These are phyloP conservation scores for Trypanosoma scelopori DNA, from an alignment of 208 protist genomes.

Conservation along the genomic window DNA sequence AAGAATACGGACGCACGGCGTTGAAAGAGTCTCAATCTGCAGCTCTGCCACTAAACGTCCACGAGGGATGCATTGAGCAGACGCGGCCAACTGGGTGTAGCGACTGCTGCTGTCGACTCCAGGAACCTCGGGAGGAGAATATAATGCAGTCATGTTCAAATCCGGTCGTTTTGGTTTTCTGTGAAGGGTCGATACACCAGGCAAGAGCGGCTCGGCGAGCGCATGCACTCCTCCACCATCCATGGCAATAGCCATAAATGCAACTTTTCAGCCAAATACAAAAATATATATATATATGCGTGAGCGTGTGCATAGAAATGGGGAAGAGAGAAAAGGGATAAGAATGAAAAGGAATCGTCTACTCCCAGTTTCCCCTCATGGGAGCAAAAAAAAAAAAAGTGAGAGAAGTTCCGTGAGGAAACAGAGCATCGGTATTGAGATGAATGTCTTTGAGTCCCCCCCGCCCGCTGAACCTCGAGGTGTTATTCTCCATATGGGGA, in stretches of 20 bases:
- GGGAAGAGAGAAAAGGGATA: conserved; percentile 17
- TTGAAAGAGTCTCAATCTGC: conserved; percentile 77
- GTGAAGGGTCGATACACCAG: not conserved
- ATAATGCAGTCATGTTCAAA: not conserved
- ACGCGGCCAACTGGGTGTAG: no score
- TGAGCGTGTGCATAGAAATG: conserved; percentile 1
- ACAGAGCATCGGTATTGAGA: no score
- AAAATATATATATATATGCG: not conserved
- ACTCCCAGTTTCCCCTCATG: no score
- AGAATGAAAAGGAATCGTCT: conserved; percentile 9
- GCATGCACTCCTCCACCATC: not conserved
- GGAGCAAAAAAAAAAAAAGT: no score
- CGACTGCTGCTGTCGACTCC: not conserved
- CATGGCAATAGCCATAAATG: not conserved
- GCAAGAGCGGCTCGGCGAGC: conserved; percentile 12
- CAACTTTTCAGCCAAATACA: not conserved
- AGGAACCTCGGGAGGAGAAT: not conserved
- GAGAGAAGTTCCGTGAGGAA: no score
- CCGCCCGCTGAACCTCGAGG: no score
- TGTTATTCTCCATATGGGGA: no score
- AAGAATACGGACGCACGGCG: conserved; percentile 42
- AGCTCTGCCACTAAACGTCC: conserved; percentile 40
- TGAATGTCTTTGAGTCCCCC: no score
- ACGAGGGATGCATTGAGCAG: not conserved
- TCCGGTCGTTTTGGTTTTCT: not conserved